These are phyloP conservation scores for Phylloporus gajari DNA, from an alignment of 1,284 basidiomycete genomes.

Conservation along the genomic window DNA sequence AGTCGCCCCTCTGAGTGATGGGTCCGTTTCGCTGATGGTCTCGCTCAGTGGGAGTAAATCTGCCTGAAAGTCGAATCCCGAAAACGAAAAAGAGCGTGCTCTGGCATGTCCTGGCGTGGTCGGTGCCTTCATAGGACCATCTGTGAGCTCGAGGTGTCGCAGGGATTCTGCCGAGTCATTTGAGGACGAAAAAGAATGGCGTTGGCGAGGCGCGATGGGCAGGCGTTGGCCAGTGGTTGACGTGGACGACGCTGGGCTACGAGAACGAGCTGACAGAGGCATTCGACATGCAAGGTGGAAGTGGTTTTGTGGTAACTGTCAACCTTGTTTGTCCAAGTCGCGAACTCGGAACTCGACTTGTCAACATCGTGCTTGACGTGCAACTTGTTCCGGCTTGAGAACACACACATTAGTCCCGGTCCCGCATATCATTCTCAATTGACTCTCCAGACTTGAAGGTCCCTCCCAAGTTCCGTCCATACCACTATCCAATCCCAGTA, in stretches of 20 bases:
- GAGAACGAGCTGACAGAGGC: slow-evolving; percentile 31
- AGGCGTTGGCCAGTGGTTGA: slow-evolving; percentile 28
- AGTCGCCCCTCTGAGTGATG: slow-evolving; percentile 52
- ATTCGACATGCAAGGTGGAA: slow-evolving; percentile 24
- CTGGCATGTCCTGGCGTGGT: slow-evolving; percentile 44
- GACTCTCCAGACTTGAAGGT: too few species aligned
- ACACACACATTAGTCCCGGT: too few species aligned
- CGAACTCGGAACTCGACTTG: too few species aligned
- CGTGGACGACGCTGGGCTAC: slow-evolving; percentile 24
- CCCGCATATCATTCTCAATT: too few species aligned
- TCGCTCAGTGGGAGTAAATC: slow-evolving; percentile 81
- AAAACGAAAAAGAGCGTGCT: slow-evolving; percentile 73
- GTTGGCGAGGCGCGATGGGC: slow-evolving; percentile 53
- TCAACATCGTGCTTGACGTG: too few species aligned
- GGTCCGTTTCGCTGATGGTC: slow-evolving; percentile 75
- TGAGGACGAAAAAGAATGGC: slow-evolving; percentile 49
- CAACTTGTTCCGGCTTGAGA: too few species aligned
- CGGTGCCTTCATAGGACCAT: slow-evolving; percentile 59
- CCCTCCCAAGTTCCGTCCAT: too few species aligned
- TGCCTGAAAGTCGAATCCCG: slow-evolving; percentile 81
- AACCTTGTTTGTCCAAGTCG: not conserved
- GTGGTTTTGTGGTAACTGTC: not conserved
- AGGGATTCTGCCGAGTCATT: slow-evolving; percentile 77
- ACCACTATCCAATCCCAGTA: too few species aligned
- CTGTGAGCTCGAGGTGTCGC: slow-evolving; percentile 78